A percentile compares a stretch with the other conserved stretches of the same genome.
Evolutionary conservation across 768 basidiomycete species (phyloP).

Genomic region (Suillus spraguei): DNA sequence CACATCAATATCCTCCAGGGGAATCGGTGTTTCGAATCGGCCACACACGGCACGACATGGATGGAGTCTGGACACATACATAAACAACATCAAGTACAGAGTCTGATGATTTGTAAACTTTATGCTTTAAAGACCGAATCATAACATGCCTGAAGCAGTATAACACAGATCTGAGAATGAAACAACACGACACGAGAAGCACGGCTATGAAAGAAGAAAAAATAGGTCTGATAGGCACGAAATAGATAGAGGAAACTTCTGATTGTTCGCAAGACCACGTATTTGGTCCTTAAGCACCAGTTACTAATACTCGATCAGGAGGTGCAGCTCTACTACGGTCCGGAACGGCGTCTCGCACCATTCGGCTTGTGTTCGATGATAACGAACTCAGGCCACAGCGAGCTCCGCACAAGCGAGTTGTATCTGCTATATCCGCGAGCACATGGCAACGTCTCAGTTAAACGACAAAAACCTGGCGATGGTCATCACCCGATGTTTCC

Average conservation of each 20-base stretch:
- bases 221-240: neutral
- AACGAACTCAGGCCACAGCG: constrained; percentile 8
- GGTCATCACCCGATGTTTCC: constrained; percentile 26
- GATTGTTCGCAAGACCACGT: constrained; percentile 1
- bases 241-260: constrained; percentile 9
- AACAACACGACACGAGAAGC: neutral
- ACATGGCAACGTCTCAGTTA: neutral
- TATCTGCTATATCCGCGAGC: constrained; percentile 7
- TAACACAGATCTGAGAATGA: neutral
- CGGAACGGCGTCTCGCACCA: constrained; percentile 1
- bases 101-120: neutral
- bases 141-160: neutral
- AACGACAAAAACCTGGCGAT: neutral
- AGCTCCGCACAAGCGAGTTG: neutral
- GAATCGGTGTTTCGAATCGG: neutral
- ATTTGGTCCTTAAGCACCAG: neutral
- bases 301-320: neutral
- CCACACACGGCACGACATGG: too few relatives aligned
- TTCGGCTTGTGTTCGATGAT: neutral
- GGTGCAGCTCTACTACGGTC: neutral
- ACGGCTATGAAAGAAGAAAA: neutral
- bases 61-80: neutral
- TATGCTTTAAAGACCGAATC: neutral
- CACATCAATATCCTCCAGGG: neutral
- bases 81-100: neutral